Base-by-base conservation (phyloP, 257 asterid species). In the Plantago ovata region DNA sequence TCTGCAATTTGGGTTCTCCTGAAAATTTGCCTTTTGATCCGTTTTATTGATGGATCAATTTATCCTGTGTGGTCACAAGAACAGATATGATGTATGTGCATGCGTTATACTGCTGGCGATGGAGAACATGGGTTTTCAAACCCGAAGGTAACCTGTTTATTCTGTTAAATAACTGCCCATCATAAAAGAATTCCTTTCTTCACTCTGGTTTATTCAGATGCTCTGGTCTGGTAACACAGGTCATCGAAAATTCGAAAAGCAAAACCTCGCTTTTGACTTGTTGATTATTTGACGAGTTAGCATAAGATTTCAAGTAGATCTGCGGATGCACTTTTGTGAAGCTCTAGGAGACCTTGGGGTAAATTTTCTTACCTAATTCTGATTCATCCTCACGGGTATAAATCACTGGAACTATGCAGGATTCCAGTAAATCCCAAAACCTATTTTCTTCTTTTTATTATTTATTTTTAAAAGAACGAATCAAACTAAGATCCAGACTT, bases 191-290 rank as follows among this genome's bases (percentile, higher is more conserved):
- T 61, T 64, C 65, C 58, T 61, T 54, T 50, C 58, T 42, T 42
- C 12, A 63, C 44, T 66, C 56, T 44, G 70, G 72, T 71, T 66
- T 64, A 64, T 64, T 61, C 69, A 68, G 71, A 61, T 62, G 62
- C 48, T 66, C 70, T 60, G 69, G 70, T 78, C 32, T 65, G 75
- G 69, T 63, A 65, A 69, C 58, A 65, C 67, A 32, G 63, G 71
- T 59, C 69, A 57, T 56, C 50, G 63, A 67, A 68, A 38, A 38
- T 52, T 56, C 50, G 66, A 67, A 68, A 38, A 39, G 60, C 63
- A 65, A 70, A 69, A 56, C 60, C 72, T 75, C 71, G 64, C 67
- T 69, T 74, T 71, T 74, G 69, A 58, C 45, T 71, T 64, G 71
- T 69, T 61, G 74, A 77, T 46, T 57, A 42, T 58, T 64, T 65